Evolutionary conservation across 2,329 filamentous ascomycete species (phyloP).

Genomic region (Sporothrix euskadiensis): DNA sequence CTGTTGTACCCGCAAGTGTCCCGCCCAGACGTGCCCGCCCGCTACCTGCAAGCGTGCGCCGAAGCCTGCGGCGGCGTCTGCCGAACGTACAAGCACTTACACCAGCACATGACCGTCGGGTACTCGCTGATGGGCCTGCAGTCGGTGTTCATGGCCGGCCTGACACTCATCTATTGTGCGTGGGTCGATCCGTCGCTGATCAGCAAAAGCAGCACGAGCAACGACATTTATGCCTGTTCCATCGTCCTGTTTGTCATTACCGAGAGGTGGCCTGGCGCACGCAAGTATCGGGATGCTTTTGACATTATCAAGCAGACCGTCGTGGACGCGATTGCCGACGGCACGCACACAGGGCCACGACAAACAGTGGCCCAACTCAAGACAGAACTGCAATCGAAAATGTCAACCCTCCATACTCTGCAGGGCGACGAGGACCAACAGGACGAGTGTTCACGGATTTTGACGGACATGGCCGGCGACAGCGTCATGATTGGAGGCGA

Average conservation of each 20-base stretch:
- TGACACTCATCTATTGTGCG: slow-evolving; percentile 31
- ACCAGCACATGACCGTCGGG: slow-evolving; percentile 12
- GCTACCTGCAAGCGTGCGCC: not conserved
- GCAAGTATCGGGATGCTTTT: slow-evolving; percentile 40
- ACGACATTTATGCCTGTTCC: not conserved
- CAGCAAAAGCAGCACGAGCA: not conserved
- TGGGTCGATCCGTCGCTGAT: not conserved
- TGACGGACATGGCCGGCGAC: slow-evolving; percentile 19
- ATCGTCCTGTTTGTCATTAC: slow-evolving; percentile 34
- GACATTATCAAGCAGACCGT: slow-evolving; percentile 39
- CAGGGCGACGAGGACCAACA: slow-evolving; percentile 24
- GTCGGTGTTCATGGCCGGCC: slow-evolving; percentile 4
- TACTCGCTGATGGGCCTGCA: slow-evolving; percentile 7
- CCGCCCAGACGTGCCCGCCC: not conserved
- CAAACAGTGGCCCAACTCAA: slow-evolving; percentile 18
- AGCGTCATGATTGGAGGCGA: not conserved
- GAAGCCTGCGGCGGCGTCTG: slow-evolving; percentile 10
- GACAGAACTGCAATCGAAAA: slow-evolving; percentile 4
- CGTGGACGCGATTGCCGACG: slow-evolving; percentile 36
- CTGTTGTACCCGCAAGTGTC: not conserved
- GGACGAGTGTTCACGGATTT: slow-evolving; percentile 20
- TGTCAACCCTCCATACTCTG: slow-evolving; percentile 11
- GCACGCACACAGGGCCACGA: slow-evolving; percentile 32
- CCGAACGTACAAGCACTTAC: slow-evolving; percentile 1
- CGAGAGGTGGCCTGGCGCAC: slow-evolving; percentile 38